Base-by-base conservation (phyloP, 306 rosid genomes). In the Trichosanthes cucumerina region DNA sequence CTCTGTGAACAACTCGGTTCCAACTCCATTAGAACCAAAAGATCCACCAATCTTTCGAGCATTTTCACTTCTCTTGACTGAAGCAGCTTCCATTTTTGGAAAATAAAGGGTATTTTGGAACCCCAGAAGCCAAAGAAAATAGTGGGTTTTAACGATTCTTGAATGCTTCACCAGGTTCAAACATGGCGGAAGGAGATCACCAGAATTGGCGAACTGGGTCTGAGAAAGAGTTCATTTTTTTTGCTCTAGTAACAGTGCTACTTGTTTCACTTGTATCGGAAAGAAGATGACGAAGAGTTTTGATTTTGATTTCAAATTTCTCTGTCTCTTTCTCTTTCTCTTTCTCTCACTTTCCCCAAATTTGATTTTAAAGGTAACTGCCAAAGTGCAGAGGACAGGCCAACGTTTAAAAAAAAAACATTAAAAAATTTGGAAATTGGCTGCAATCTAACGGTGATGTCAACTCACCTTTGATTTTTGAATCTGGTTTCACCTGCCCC, bases 351-450 rank as follows among this genome's bases (percentile, higher is more conserved):
- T 66, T 38, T 75, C 78, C 69, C 75, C 44, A 47, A 81, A 79
- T 81, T 84, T 82, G 82, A 86, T 87, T 86, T 89, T 80, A 85
- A 88, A 73, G 81, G 75, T 47, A 83, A 85, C 80, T 81, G 84
- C 56, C 78, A 81, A 75, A 79, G 62, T 4, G 28, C 79, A 75
- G 82, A 79, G 84, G 89, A 80, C 85, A 74, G 64, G 59, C 86
- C 83, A 93, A 90, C 97, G 98, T 88, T 96, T 91, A 90, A 89
- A 88, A 91, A 87, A 86, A 75, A 74, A 72, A 60, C 73, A 80
- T 77, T 83, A 70, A 79, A 87, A 79, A 79, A 82, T 6, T 33
- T n/a, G 44, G 19, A 44, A 23, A 4, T 75, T 75, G 16, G 84
- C 23, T 36, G 49, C 16, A 19, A 66, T 39, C 46, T 4, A 69